These are phyloP conservation scores for Ganoderma sinense DNA, from an alignment of 1,284 basidiomycete species.

Conservation along the genomic window DNA sequence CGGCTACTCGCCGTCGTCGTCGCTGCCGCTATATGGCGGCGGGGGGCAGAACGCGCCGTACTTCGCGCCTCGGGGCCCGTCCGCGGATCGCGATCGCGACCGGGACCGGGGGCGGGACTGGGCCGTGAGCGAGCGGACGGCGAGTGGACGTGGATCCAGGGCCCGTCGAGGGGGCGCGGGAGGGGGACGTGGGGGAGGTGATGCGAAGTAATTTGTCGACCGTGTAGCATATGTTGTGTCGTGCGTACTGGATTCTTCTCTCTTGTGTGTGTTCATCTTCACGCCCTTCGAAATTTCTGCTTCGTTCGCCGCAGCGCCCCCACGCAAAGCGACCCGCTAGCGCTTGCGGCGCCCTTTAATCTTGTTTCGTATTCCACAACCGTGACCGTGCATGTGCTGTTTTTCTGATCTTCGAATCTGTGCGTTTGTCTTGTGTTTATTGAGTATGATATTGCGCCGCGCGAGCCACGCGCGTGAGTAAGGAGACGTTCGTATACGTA, in stretches of 20 bases:
- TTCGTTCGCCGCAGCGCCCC: no score
- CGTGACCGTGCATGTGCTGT: neutral
- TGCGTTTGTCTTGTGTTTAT: slow-evolving; percentile 9
- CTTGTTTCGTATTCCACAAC: neutral
- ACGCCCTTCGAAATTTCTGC: no score
- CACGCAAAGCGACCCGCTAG: no score
- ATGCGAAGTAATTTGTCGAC: neutral
- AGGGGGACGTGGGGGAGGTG: slow-evolving; percentile 25
- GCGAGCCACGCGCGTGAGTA: no score
- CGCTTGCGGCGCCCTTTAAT: no score
- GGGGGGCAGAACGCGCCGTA: slow-evolving; percentile 28
- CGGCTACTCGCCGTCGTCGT: no score
- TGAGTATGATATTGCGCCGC: slow-evolving; percentile 8
- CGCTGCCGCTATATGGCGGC: slow-evolving; percentile 23
- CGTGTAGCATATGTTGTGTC: slow-evolving; percentile 9
- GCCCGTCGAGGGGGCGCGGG: slow-evolving; percentile 28
- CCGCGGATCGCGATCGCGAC: slow-evolving; percentile 47
- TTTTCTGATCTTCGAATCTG: no score
- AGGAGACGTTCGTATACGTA: no score
- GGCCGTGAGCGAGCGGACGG: slow-evolving; percentile 26
- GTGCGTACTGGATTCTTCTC: neutral
- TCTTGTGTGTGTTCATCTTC: no score
- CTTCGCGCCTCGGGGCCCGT: slow-evolving; percentile 49
- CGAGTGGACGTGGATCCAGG: slow-evolving; percentile 25
- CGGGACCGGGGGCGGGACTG: slow-evolving; percentile 23